phyloP scores from a whole-genome alignment of 164 flowering plant genomes.

The Protea cynaroides region DNA sequence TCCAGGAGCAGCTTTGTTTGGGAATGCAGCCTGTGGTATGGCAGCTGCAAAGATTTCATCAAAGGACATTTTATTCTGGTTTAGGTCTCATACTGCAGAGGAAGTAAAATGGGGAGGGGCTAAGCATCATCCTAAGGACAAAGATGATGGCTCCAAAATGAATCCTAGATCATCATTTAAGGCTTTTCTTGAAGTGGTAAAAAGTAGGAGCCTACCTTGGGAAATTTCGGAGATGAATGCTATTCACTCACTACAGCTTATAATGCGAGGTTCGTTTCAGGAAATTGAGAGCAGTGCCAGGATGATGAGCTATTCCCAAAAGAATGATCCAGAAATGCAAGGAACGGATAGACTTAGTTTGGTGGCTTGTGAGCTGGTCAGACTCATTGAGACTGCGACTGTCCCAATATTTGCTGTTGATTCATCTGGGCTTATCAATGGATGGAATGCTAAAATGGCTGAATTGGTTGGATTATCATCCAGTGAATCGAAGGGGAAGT shows the following conservation, averaged over 20 bases:
- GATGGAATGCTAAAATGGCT: constrained; percentile 21
- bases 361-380: constrained; percentile 10
- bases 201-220: constrained; percentile 25
- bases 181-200: constrained; percentile 28
- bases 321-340: neutral
- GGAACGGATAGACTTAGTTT: constrained; percentile 14
- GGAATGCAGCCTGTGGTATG: constrained; percentile 78
- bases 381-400: constrained; percentile 18
- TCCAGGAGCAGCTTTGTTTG: constrained; percentile 51
- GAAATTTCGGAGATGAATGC: constrained; percentile 24
- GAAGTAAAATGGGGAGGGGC: constrained; percentile 37
- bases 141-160: constrained; percentile 23
- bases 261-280: constrained; percentile 21
- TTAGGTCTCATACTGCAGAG: constrained; percentile 27
- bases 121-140: constrained; percentile 21
- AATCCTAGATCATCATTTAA: constrained; percentile 30
- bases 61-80: constrained; percentile 55
- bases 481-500: constrained; percentile 13
- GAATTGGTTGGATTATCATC: constrained; percentile 15
- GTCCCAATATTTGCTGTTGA: constrained; percentile 21
- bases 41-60: constrained; percentile 44
- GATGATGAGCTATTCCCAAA: neutral
- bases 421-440: constrained; percentile 13
- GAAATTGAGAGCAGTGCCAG: constrained; percentile 9
- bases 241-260: constrained; percentile 26